Evolutionary conservation across 345 rosid species (phyloP).

Genomic region (Salix udensis): DNA sequence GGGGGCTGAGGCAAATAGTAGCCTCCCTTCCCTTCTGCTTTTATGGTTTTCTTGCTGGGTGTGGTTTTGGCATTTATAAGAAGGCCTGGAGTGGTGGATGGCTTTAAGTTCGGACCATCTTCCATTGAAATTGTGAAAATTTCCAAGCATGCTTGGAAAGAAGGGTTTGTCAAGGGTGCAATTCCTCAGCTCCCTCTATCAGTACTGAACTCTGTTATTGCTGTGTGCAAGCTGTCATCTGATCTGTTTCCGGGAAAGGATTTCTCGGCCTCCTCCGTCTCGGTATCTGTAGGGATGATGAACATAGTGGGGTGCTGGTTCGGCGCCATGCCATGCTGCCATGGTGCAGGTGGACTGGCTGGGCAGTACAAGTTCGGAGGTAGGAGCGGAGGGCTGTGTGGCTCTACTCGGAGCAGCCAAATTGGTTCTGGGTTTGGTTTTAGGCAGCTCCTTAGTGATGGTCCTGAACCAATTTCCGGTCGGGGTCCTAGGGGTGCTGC

Average conservation of each 20-base stretch:
- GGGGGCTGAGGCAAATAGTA: conserved; percentile 34
- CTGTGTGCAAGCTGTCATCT: conserved; percentile 67
- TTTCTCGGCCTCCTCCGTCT: conserved; percentile 64
- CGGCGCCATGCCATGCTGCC: conserved; percentile 89
- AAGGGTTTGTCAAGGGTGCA: conserved; percentile 74
- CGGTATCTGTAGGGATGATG: conserved; percentile 69
- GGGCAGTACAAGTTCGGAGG: conserved; percentile 92
- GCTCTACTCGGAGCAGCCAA: conserved; percentile 65
- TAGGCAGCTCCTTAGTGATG: conserved; percentile 62
- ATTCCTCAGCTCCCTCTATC: conserved; percentile 84
- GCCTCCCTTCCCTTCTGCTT: conserved; percentile 67
- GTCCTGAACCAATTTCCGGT: conserved; percentile 70
- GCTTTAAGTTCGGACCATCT: conserved; percentile 63
- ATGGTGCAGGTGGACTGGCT: conserved; percentile 84
- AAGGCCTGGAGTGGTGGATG: conserved; percentile 42
- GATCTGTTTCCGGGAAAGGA: conserved; percentile 75
- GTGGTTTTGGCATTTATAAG: conserved; percentile 60
- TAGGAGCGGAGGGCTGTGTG: conserved; percentile 82
- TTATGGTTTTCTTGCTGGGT: conserved; percentile 61
- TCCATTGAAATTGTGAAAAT: conserved; percentile 43
- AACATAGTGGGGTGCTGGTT: conserved; percentile 87
- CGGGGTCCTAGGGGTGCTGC: conserved; percentile 65
- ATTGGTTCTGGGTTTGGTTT: conserved; percentile 50
- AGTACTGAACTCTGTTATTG: conserved; percentile 73
- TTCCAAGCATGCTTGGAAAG: conserved; percentile 57